Evolutionary conservation across 2,329 filamentous ascomycete genomes (phyloP).

Genomic region (Epichloe gansuensis): DNA sequence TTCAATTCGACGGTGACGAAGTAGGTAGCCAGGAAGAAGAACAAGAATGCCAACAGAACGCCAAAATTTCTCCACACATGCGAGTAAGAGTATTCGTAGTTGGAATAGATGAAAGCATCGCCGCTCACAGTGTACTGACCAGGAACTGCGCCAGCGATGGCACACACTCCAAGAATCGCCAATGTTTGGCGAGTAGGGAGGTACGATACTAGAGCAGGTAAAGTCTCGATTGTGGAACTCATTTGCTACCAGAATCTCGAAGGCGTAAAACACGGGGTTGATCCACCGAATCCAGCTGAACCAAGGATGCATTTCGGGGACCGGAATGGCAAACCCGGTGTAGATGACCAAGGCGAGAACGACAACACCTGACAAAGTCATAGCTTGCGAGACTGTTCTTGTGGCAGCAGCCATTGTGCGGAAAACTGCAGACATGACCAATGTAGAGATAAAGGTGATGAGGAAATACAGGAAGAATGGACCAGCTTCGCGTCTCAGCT

Average conservation of each 20-base stretch:
- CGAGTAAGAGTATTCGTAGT: slow-evolving; percentile 43
- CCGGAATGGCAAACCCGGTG: slow-evolving; percentile 44
- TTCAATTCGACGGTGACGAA: slow-evolving; percentile 53
- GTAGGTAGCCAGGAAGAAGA: slow-evolving; percentile 53
- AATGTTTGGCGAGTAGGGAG: slow-evolving; percentile 30
- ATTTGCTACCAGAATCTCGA: slow-evolving; percentile 61
- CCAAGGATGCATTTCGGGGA: slow-evolving; percentile 55
- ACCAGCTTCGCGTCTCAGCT: slow-evolving; percentile 43
- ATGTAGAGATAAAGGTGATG: slow-evolving; percentile 52
- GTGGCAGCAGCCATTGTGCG: slow-evolving; percentile 61
- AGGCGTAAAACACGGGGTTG: slow-evolving; percentile 62
- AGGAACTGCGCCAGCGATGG: slow-evolving; percentile 39
- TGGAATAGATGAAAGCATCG: slow-evolving; percentile 44
- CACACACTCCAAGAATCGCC: slow-evolving; percentile 40
- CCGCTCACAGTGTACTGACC: slow-evolving; percentile 45
- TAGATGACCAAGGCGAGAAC: slow-evolving; percentile 48
- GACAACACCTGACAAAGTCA: slow-evolving; percentile 39
- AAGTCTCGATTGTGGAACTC: slow-evolving; percentile 53
- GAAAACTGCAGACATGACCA: slow-evolving; percentile 69
- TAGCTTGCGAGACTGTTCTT: slow-evolving; percentile 48
- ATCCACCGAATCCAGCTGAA: slow-evolving; percentile 66
- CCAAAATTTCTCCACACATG: slow-evolving; percentile 59
- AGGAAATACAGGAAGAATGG: slow-evolving; percentile 69
- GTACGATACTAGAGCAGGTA: slow-evolving; percentile 39
- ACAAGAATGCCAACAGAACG: slow-evolving; percentile 51